These are phyloP conservation scores for Chaetomium tenue DNA, from an alignment of 495 filamentous ascomycete species.

Conservation along the genomic window DNA sequence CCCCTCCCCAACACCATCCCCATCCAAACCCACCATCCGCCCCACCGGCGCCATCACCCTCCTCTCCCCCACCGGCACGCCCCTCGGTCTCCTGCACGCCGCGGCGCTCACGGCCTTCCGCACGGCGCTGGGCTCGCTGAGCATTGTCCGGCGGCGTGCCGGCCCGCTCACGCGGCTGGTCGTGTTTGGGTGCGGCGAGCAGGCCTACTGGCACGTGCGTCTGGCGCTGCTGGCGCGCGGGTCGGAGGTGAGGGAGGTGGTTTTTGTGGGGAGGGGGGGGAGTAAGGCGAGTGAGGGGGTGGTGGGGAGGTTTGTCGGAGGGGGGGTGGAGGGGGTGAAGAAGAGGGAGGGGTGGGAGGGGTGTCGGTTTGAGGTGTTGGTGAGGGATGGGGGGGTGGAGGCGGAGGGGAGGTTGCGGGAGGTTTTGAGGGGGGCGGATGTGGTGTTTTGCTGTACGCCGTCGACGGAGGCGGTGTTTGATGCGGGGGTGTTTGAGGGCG, in stretches of 20 bases:
- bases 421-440: conserved; percentile 66
- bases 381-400: conserved; percentile 70
- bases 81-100: conserved; percentile 79
- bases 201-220: conserved; percentile 92
- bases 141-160: conserved; percentile 66
- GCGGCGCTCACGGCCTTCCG: conserved; percentile 88
- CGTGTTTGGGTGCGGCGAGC: conserved; percentile 86
- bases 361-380: conserved; percentile 68
- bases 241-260: conserved; percentile 67
- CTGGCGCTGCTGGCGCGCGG: conserved; percentile 74
- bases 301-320: conserved; percentile 56
- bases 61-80: conserved; percentile 60
- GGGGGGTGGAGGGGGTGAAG: conserved; percentile 47
- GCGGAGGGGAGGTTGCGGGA: conserved; percentile 62
- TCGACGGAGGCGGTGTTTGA: conserved; percentile 49
- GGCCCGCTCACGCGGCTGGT: conserved; percentile 65
- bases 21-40: conserved; percentile 47
- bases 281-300: conserved; percentile 58
- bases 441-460: conserved; percentile 71
- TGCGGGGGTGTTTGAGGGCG: conserved; percentile 53
- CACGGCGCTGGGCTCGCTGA: conserved; percentile 77
- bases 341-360: conserved; percentile 55
- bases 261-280: conserved; percentile 60
- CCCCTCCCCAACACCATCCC: conserved; percentile 15
- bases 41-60: conserved; percentile 79